phyloP scores from a whole-genome alignment of 2,329 filamentous ascomycete genomes.

The Pseudogymnoascus sp. region DNA sequence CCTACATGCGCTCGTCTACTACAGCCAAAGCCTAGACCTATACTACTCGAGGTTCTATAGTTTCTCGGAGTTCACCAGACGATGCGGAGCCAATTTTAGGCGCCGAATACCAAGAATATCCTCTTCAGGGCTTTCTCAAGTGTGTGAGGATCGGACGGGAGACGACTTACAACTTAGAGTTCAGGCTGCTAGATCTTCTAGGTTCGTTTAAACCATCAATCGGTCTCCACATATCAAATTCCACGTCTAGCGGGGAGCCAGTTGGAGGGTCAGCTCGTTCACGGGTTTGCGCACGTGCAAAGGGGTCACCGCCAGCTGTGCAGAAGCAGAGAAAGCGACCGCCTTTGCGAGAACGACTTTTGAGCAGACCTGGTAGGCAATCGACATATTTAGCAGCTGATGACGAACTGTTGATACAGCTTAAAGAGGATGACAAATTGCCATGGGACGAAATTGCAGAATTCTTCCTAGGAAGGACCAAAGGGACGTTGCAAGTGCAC shows the following conservation, averaged over 20 bases:
- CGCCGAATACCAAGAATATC: too few relatives aligned
- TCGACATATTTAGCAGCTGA: constrained; percentile 14
- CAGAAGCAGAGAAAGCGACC: neutral
- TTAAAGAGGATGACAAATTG: constrained; percentile 14
- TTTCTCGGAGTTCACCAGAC: neutral
- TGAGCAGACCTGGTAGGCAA: constrained; percentile 12
- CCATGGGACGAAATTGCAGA: constrained; percentile 17
- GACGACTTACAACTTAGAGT: too few relatives aligned
- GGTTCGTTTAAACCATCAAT: too few relatives aligned
- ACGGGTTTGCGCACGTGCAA: too few relatives aligned
- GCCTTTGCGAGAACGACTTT: constrained; percentile 11
- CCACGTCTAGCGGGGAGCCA: too few relatives aligned
- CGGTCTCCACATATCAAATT: too few relatives aligned
- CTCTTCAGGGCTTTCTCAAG: too few relatives aligned
- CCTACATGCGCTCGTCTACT: neutral
- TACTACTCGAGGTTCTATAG: neutral
- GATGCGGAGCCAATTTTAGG: neutral
- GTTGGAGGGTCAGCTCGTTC: too few relatives aligned
- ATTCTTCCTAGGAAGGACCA: constrained; percentile 16
- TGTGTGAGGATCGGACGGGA: too few relatives aligned
- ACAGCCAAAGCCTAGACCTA: neutral
- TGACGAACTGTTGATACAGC: constrained; percentile 13
- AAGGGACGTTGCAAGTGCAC: constrained; percentile 17
- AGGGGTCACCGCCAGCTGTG: too few relatives aligned
- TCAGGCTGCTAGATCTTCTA: too few relatives aligned